phyloP scores from a whole-genome alignment of 106 monocot genomes.

The Posidonia australis region DNA sequence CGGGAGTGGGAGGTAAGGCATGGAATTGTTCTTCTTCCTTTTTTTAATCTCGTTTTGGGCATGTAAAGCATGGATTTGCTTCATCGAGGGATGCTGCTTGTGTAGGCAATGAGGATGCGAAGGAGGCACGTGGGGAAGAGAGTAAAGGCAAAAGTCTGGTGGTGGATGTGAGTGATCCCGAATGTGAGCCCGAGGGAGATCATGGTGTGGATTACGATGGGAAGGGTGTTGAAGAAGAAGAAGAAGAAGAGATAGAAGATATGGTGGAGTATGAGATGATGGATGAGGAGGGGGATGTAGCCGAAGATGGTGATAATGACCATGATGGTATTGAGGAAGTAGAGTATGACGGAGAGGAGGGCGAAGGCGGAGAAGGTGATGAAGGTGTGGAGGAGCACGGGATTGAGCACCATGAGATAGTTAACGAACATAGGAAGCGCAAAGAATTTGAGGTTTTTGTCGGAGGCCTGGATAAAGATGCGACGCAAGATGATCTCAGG shows the following conservation, averaged over 20 bases:
- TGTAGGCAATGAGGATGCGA: slow-evolving; percentile 31
- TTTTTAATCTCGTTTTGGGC: no score
- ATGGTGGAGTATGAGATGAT: slow-evolving; percentile 19
- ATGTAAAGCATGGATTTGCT: no score
- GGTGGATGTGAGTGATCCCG: slow-evolving; percentile 39
- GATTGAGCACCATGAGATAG: slow-evolving; percentile 10
- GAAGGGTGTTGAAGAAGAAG: slow-evolving; percentile 26
- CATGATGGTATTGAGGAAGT: slow-evolving; percentile 41
- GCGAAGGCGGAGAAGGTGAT: slow-evolving; percentile 36
- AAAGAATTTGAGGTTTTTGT: slow-evolving; percentile 96
- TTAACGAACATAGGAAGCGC: slow-evolving; percentile 42
- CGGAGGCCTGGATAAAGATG: slow-evolving; percentile 78
- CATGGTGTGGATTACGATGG: slow-evolving; percentile 24
- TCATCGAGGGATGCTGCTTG: neutral
- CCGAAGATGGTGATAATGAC: slow-evolving; percentile 24
- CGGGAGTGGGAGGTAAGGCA: no score
- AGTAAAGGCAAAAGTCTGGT: slow-evolving; percentile 54
- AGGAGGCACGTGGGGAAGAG: slow-evolving; percentile 42
- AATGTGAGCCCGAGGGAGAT: slow-evolving; percentile 37
- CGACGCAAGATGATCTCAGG: slow-evolving; percentile 62
- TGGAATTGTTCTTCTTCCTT: no score
- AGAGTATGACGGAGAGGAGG: slow-evolving; percentile 34
- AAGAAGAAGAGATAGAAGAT: no score
- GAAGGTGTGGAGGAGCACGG: slow-evolving; percentile 41
- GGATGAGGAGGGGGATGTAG: slow-evolving; percentile 17